Base-by-base conservation (phyloP, 1,139 yeast species). In the Kodamaea arcana region DNA sequence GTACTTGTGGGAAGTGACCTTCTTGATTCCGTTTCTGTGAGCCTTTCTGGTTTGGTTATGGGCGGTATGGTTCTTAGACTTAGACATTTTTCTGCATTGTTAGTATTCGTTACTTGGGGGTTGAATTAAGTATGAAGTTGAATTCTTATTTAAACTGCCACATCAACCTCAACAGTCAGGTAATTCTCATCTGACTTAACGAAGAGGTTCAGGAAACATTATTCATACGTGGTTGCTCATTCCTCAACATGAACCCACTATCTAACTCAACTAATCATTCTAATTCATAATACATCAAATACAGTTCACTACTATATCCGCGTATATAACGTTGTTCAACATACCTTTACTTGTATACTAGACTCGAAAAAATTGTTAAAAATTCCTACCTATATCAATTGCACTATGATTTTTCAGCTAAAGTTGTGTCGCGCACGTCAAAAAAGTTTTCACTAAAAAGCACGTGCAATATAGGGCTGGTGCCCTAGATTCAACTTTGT, bases 21-120 rank as follows among this genome's bases (percentile, higher is more conserved):
- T 92, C 86, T 90, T 92, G 79, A 92, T 92, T 78, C 98, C 98
- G 86, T 92, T 92, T 72, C 82, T 90, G 96, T 92, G 98, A 65
- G 97, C 97, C 94, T 92, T 92, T 72, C 75, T 84, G 88, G 85
- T 86, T 75, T 92, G 97, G 94, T 92, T 92, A 79, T 92, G 98
- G 78, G 90, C 90, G 77, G 98, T 92, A 74, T 92, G 98, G 79
- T 92, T 92, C 96, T 92, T 92, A 58, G 97, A 88, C 80, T 90
- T 90, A 74, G 97, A 69, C 97, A 90, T 88, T 70, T 68, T 55
- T 47, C 67, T 57, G 51, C 34, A 29, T 29, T 40, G 68, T 62
- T 63, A 62, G 68, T 62, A 57, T 24, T 8, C 14, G 8, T 12
- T 32, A 18, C 22, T 18, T n/a, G n/a, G n/a, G n/a, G n/a, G n/a